Evolutionary conservation across 768 basidiomycete genomes (phyloP), one percentile per base, ranked within the genome.

Genomic region (Russula abietina): DNA sequence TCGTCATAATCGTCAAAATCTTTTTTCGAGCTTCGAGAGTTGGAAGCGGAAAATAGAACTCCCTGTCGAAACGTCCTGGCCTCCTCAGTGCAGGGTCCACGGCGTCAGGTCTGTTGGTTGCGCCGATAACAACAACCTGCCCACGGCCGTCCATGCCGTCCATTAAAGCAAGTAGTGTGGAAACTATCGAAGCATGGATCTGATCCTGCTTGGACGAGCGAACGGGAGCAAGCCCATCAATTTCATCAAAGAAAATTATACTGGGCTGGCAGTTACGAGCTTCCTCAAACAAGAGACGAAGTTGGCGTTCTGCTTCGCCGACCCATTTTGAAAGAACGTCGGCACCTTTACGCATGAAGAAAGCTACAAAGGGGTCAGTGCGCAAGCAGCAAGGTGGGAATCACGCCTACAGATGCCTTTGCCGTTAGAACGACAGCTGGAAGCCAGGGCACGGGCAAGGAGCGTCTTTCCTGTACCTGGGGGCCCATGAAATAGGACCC

Each of bases 341-440:
- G 38, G 97, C 97, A 22, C 97, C 97, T 76, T 99, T 99, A 54
- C 97, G 88, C 97, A 99, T 98, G 80, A 96, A 99, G 79, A 99
- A 99, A 2, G 97, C 94, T 95, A 67, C 0, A 17, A 30, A 24
- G 46, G 33, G 58, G 32, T 22, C 22, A 57, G 49, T 5, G 36
- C n/a, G 48, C 11, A 51, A 11, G n/a, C 45, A 1, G 38, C 45
- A 61, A 52, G 51, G 38, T 30, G 52, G 26, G 14, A n/a, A n/a
- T 53, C 24, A 12, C 7, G 12, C 91, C 55, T 72, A 94, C 93
- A 88, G 52, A 98, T 93, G 68, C 88, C 86, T 63, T 88, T 87
- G 46, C 92, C 93, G 39, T 90, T 86, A 0, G 88, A 86, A 36
- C 90, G 84, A 72, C 91, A 94, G 65, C 90, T 96, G 0, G 96